phyloP scores from a whole-genome alignment of 1,284 basidiomycete species.

The Cryptococcus sp. region DNA sequence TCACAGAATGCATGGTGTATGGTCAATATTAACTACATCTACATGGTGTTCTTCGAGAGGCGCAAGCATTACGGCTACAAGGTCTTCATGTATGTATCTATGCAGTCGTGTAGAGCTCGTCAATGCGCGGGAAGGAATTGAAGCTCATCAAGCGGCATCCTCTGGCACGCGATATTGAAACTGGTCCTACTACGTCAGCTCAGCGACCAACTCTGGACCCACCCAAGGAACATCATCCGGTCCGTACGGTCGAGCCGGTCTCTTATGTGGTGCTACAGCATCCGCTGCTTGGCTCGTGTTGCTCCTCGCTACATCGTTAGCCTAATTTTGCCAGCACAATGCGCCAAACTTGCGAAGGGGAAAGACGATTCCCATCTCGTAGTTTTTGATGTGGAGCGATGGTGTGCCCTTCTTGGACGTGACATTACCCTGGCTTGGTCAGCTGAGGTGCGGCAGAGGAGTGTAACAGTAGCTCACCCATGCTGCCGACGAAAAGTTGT shows the following conservation, averaged over 20 bases:
- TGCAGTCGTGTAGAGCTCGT: no score
- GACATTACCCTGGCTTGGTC: constrained; percentile 30
- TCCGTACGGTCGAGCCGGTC: constrained; percentile 37
- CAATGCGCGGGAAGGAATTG: no score
- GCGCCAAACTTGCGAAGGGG: constrained; percentile 32
- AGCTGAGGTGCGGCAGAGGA: not conserved
- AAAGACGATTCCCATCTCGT: constrained; percentile 45
- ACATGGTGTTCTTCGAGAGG: no score
- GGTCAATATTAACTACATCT: no score
- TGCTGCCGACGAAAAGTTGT: constrained; percentile 41
- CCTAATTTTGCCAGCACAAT: not conserved
- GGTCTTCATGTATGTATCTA: no score
- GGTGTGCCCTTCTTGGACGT: constrained; percentile 34
- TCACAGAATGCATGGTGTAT: no score
- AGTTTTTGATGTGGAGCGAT: constrained; percentile 33
- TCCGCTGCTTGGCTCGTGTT: constrained; percentile 25
- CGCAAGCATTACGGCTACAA: no score
- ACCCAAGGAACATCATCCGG: constrained; percentile 39
- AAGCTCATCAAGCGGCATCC: no score
- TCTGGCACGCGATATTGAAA: no score
- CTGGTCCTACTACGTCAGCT: no score
- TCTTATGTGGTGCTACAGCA: constrained; percentile 35
- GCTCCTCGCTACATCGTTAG: constrained; percentile 17
- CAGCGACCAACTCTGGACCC: no score
- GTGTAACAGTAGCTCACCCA: constrained; percentile 30